Evolutionary conservation across 352 stramenopile genomes (phyloP).

Genomic region (Phytophthora melonis): DNA sequence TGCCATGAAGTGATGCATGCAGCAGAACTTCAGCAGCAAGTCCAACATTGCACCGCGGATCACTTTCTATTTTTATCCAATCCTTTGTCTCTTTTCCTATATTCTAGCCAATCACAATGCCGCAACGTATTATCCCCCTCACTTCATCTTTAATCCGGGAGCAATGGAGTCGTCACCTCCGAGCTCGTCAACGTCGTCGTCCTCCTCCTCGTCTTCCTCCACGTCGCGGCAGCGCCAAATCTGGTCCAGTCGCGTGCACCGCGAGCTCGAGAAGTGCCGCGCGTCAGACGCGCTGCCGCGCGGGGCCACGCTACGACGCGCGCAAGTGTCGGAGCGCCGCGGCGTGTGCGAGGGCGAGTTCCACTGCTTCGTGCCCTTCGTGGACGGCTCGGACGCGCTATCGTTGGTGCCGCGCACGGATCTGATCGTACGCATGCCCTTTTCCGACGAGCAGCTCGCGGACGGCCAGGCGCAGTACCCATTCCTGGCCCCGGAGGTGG

Average conservation of each 20-base stretch:
- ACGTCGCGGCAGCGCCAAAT: conserved; percentile 67
- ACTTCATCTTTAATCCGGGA: conserved; percentile 17
- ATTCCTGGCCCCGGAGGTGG: conserved; percentile 63
- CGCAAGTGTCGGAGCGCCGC: conserved; percentile 54
- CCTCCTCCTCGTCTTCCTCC: conserved; percentile 1
- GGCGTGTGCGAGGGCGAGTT: conserved; percentile 68
- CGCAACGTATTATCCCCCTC: conserved; percentile 12
- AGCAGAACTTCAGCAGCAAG: no score
- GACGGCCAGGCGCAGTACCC: conserved; percentile 62
- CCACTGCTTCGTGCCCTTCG: conserved; percentile 82
- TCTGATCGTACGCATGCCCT: conserved; percentile 70
- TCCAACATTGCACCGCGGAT: no score
- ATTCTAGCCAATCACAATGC: conserved; percentile 25
- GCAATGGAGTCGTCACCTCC: conserved; percentile 23
- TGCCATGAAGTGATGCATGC: neutral
- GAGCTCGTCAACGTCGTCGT: conserved; percentile 3
- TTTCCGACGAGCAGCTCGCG: conserved; percentile 37
- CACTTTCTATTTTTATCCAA: conserved; percentile 24
- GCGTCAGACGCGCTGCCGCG: conserved; percentile 32
- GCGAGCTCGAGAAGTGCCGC: conserved; percentile 80
- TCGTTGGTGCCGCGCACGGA: conserved; percentile 65
- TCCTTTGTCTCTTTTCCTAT: neutral
- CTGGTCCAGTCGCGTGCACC: conserved; percentile 76
- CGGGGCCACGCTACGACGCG: conserved; percentile 59
- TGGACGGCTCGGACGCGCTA: conserved; percentile 74